These are phyloP conservation scores for Penicillium brevicompactum DNA, from an alignment of 2,329 filamentous ascomycete genomes.

Conservation along the genomic window DNA sequence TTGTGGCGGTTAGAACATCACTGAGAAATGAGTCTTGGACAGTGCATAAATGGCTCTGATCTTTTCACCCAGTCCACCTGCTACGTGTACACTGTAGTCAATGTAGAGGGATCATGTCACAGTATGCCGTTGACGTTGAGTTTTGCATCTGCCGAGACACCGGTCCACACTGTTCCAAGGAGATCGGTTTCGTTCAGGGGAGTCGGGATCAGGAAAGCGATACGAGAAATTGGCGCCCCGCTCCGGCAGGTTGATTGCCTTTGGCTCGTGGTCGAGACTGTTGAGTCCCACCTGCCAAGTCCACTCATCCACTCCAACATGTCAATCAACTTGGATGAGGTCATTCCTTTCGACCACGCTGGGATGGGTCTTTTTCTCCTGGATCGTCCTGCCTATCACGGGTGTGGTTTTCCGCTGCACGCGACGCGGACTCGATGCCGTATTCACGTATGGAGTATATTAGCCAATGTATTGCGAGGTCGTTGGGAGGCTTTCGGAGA, in stretches of 20 bases:
- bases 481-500: no score
- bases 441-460: neutral
- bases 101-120: neutral
- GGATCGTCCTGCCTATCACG: neutral
- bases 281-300: conserved; percentile 16
- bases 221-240: conserved; percentile 1
- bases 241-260: conserved; percentile 18
- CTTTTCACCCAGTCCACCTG: neutral
- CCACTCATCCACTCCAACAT: conserved; percentile 11
- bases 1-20: neutral
- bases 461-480: neutral
- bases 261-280: conserved; percentile 18
- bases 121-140: neutral
- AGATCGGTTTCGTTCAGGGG: neutral
- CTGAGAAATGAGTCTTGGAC: neutral
- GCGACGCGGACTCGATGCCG: neutral
- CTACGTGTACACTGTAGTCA: neutral
- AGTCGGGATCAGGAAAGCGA: neutral
- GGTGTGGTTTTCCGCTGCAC: neutral
- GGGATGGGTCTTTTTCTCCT: conserved; percentile 1
- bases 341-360: neutral
- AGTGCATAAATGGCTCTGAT: neutral
- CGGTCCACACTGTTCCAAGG: conserved; percentile 1
- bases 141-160: neutral
- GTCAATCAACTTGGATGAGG: conserved; percentile 7